Conservation (phyloP, 495 filamentous ascomycete genomes). For the Emericellopsis terricola region DNA sequence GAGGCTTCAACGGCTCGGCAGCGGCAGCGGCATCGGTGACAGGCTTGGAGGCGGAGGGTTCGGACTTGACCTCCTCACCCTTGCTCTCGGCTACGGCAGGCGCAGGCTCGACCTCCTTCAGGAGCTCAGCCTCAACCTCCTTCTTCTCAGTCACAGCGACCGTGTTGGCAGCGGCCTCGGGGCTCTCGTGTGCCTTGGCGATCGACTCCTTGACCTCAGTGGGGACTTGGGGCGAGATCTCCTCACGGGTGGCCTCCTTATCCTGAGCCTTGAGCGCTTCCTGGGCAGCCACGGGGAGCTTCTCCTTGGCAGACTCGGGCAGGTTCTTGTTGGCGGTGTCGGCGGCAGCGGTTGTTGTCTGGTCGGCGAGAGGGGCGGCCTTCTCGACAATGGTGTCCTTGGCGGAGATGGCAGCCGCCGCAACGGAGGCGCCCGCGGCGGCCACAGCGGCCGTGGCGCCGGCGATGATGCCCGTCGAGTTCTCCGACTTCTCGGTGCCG, state of each 20-base stretch:
- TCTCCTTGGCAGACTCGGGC: slow-evolving; percentile 17
- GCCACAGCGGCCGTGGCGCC: slow-evolving; percentile 18
- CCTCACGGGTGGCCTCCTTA: slow-evolving; percentile 14
- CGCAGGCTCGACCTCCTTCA: slow-evolving; percentile 22
- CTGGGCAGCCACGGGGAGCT: slow-evolving; percentile 14
- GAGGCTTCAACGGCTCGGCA: slow-evolving; percentile 6
- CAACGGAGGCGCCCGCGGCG: slow-evolving; percentile 9
- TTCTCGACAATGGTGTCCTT: slow-evolving; percentile 14
- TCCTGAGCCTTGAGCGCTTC: slow-evolving; percentile 5
- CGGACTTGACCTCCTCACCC: slow-evolving; percentile 3
- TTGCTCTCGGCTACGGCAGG: slow-evolving; percentile 20
- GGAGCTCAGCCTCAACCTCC: slow-evolving; percentile 50
- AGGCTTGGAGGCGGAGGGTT: neutral
- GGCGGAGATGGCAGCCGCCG: slow-evolving; percentile 10
- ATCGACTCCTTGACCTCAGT: slow-evolving; percentile 58
- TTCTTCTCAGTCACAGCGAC: slow-evolving; percentile 62
- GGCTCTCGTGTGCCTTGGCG: slow-evolving; percentile 37
- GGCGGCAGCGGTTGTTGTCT: slow-evolving; percentile 8
- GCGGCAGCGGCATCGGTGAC: slow-evolving; percentile 8
- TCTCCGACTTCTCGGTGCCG: slow-evolving; percentile 28
- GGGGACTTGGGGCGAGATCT: slow-evolving; percentile 39
- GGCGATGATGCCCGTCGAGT: slow-evolving; percentile 16
- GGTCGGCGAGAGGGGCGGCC: slow-evolving; percentile 8
- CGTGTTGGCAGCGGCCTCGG: slow-evolving; percentile 53
- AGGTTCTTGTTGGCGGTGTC: slow-evolving; percentile 12